phyloP scores from a whole-genome alignment of 2,329 filamentous ascomycete genomes.

The Drechslerella stenobrocha region DNA sequence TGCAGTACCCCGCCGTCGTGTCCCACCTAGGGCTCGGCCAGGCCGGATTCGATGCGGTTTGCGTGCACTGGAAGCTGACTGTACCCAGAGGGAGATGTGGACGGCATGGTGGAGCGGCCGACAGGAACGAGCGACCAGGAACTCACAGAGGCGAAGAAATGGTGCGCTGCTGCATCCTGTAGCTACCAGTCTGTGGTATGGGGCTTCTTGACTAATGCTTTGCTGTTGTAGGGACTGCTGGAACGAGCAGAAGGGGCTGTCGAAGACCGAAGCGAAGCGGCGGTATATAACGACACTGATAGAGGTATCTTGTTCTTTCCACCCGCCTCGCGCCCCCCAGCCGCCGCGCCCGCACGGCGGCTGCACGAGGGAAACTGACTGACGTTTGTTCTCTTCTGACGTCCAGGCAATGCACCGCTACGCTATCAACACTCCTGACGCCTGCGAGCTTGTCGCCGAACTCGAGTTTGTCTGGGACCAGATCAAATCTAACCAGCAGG shows the following conservation, averaged over 20 bases:
- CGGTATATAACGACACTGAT: constrained; percentile 92
- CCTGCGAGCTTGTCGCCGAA: constrained; percentile 82
- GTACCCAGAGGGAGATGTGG: constrained; percentile 81
- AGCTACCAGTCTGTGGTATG: too few relatives aligned
- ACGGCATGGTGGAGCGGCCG: constrained; percentile 88
- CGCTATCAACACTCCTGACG: constrained; percentile 79
- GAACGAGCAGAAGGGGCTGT: constrained; percentile 81
- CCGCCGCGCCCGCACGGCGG: too few relatives aligned
- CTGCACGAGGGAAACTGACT: too few relatives aligned
- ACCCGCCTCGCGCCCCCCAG: too few relatives aligned
- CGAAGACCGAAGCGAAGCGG: constrained; percentile 88
- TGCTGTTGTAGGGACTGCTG: constrained; percentile 72
- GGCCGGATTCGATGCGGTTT: constrained; percentile 29
- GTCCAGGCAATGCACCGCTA: constrained; percentile 84
- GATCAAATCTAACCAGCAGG: constrained; percentile 78
- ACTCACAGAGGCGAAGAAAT: constrained; percentile 61
- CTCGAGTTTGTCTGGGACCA: constrained; percentile 99
- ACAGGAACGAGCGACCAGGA: constrained; percentile 56
- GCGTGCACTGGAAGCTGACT: constrained; percentile 30
- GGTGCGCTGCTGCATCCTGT: too few relatives aligned
- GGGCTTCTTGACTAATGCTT: too few relatives aligned
- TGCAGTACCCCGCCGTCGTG: background rate
- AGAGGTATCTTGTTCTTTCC: constrained; percentile 62
- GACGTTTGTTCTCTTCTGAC: too few relatives aligned
- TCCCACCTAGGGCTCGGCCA: background rate